A percentile compares a stretch with the other conserved stretches of the same genome.
Conservation (phyloP, 1,139 yeast genomes). For the Nakaseomyces bracarensis region DNA sequence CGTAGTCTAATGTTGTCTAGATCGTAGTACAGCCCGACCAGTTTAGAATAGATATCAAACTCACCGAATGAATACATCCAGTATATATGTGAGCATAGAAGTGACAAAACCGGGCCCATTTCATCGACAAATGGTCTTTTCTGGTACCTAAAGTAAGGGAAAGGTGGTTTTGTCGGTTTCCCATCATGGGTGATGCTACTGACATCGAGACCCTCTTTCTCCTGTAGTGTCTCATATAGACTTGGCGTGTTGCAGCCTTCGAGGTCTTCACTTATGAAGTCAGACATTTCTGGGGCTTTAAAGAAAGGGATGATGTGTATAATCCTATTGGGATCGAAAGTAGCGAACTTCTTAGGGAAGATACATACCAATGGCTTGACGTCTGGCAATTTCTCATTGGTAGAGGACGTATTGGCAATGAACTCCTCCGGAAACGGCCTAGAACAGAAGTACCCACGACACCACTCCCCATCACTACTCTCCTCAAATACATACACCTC, state of each 20-base stretch:
- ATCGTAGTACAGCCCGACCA: slow-evolving; percentile 46
- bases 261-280: slow-evolving; percentile 36
- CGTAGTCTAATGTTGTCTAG: slow-evolving; percentile 58
- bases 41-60: slow-evolving; percentile 49
- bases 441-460: slow-evolving; percentile 59
- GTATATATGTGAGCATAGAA: slow-evolving; percentile 55
- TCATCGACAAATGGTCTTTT: slow-evolving; percentile 46
- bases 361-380: slow-evolving; percentile 44
- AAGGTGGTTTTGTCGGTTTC: slow-evolving; percentile 39
- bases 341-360: slow-evolving; percentile 52
- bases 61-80: slow-evolving; percentile 67
- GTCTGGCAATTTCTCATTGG: slow-evolving; percentile 51
- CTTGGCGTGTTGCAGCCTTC: slow-evolving; percentile 16
- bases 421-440: slow-evolving; percentile 65
- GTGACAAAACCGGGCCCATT: slow-evolving; percentile 47
- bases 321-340: slow-evolving; percentile 25
- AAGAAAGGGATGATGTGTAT: slow-evolving; percentile 27
- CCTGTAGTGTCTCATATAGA: slow-evolving; percentile 26
- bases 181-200: slow-evolving; percentile 6
- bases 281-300: slow-evolving; percentile 27
- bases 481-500: slow-evolving; percentile 67
- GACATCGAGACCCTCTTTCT: slow-evolving; percentile 20
- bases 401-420: slow-evolving; percentile 41
- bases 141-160: slow-evolving; percentile 43
- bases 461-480: slow-evolving; percentile 59